These are phyloP conservation scores for Colletotrichum scovillei DNA, from an alignment of 2,329 filamentous ascomycete genomes.

Conservation along the genomic window DNA sequence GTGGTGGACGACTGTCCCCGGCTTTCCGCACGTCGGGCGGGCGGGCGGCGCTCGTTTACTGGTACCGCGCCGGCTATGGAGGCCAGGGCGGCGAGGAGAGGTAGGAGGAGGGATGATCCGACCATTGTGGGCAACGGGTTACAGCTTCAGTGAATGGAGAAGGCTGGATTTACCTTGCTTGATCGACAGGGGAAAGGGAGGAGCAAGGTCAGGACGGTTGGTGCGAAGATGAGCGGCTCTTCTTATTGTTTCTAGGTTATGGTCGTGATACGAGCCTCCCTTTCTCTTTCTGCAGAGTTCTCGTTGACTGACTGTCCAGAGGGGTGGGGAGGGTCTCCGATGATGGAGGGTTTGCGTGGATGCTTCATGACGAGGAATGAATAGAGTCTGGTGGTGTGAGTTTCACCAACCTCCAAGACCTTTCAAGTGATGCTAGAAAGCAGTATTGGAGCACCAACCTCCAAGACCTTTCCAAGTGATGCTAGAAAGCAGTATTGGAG, in stretches of 20 bases:
- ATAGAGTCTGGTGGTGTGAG: not conserved
- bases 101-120: conserved; percentile 5
- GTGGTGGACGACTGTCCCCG: conserved; percentile 1
- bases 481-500: not conserved
- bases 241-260: not conserved
- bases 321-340: not conserved
- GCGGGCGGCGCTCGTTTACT: not conserved
- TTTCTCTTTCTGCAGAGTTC: no score
- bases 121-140: conserved; percentile 16
- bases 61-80: conserved; percentile 24
- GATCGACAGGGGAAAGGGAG: conserved; percentile 7
- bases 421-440: no score
- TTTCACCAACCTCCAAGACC: conserved; percentile 22
- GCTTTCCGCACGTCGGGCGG: not conserved
- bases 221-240: not conserved
- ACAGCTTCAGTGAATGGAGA: not conserved
- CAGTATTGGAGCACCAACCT: no score
- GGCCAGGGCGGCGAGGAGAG: conserved; percentile 10
- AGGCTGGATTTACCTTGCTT: not conserved
- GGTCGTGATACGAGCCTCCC: not conserved
- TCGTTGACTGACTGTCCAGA: not conserved
- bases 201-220: not conserved
- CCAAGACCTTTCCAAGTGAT: not conserved
- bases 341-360: not conserved
- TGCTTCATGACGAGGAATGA: conserved; percentile 18